Evolutionary conservation across 2,329 filamentous ascomycete genomes (phyloP), one percentile per base, ranked within the genome.

Genomic region (Fusarium sp.): DNA sequence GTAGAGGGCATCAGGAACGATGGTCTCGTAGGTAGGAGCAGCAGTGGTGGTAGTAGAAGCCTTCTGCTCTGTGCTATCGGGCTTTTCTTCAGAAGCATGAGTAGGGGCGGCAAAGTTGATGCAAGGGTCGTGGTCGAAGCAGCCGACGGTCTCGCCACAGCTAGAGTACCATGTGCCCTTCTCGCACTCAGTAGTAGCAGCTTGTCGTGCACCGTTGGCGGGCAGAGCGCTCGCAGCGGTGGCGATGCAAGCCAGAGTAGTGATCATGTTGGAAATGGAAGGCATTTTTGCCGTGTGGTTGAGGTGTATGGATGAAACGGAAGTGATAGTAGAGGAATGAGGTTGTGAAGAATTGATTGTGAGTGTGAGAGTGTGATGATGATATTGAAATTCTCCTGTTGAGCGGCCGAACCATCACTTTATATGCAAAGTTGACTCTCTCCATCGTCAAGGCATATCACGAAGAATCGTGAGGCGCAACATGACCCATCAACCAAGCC

Each of bases 41-140:
- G 62, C 19, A 6, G 47, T 7, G 6, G 6, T 13, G 17, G 49
- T 26, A 17, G 32, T 8, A 2, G 39, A 7, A 14, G 30, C 20
- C 9, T 58, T 22, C 17, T 41, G 6, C 13, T 30, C 13, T 3
- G 22, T 13, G 28, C 5, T 19, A 9, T 52, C 39, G n/a, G 56
- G 39, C 14, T 22, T 39, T 14, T 24, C 6, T 39, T 43, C 30
- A 30, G 35, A 43, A 13, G 22, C 43, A 13, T 50, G 32, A 22
- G 56, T 55, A 11, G 56, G 44, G 6, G 49, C 37, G 19, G 40
- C 24, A 4, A 24, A 6, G 1, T 32, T 37, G 5, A 24, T 5
- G 20, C 56, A 65, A 28, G 62, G 53, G 15, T 65, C 62, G 4
- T 65, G 32, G 11, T 46, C 28, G 30, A 50, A 65, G 45, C 60